phyloP scores from a whole-genome alignment of 2,329 filamentous ascomycete species.

The Aspergillus piperis region DNA sequence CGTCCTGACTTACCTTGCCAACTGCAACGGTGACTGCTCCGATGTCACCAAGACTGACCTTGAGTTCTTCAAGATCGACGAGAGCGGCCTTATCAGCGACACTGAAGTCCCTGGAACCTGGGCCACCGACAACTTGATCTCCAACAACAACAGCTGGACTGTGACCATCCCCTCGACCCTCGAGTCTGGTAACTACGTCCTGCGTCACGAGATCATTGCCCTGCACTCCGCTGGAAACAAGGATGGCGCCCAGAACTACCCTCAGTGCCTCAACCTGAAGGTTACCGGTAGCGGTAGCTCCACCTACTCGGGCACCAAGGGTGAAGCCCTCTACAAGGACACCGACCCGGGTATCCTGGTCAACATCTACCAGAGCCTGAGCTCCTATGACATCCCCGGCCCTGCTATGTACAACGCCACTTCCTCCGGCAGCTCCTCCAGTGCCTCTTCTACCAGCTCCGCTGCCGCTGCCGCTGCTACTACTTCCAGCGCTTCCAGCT shows the following conservation, averaged over 20 bases:
- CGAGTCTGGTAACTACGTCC: constrained; percentile 55
- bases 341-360: constrained; percentile 60
- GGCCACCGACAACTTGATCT: constrained; percentile 57
- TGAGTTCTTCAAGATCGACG: constrained; percentile 66
- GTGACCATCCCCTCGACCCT: constrained; percentile 51
- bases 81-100: constrained; percentile 54
- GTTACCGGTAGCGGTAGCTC: constrained; percentile 57
- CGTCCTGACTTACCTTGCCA: constrained; percentile 65
- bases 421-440: constrained; percentile 13
- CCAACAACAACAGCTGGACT: constrained; percentile 54
- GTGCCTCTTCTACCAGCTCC: constrained; percentile 17
- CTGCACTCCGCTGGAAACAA: constrained; percentile 50
- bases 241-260: constrained; percentile 57
- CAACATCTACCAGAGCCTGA: constrained; percentile 58
- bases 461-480: constrained; percentile 14
- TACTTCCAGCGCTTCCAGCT: constrained; percentile 12
- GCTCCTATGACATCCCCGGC: constrained; percentile 55
- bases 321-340: constrained; percentile 59
- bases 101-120: constrained; percentile 51
- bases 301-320: constrained; percentile 51
- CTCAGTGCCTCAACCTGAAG: constrained; percentile 62
- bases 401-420: constrained; percentile 41
- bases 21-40: constrained; percentile 60
- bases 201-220: constrained; percentile 59
- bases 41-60: constrained; percentile 55